Conservation (phyloP, 129 eudicot species). For the Flaveria ramosissima region DNA sequence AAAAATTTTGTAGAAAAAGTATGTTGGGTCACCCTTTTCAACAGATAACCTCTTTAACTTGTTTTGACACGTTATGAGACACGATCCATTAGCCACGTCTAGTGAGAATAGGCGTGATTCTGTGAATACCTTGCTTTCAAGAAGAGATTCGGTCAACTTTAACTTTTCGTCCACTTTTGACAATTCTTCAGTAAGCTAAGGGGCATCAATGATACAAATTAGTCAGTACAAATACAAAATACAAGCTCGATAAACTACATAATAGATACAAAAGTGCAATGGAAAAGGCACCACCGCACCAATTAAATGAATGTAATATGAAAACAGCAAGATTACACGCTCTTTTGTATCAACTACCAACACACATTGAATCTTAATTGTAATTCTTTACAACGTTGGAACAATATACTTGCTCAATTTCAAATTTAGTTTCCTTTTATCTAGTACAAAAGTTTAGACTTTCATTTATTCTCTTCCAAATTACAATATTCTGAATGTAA, state of each 20-base stretch:
- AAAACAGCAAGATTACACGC: constrained; percentile 12
- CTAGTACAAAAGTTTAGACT: too few species aligned
- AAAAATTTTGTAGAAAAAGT: neutral
- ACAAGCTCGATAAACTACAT: constrained; percentile 11
- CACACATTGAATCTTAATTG: constrained; percentile 11
- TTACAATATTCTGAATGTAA: too few species aligned
- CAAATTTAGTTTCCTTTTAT: neutral
- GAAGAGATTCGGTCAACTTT: constrained; percentile 74
- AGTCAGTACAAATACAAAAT: constrained; percentile 5
- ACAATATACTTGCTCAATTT: neutral
- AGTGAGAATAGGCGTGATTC: constrained; percentile 7
- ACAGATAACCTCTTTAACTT: neutral
- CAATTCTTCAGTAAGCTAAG: constrained; percentile 80
- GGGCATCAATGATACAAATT: constrained; percentile 3
- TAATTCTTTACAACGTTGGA: constrained; percentile 3
- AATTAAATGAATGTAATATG: neutral
- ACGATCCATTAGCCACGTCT: neutral
- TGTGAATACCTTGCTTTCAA: constrained; percentile 74
- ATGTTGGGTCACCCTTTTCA: neutral
- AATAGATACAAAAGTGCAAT: neutral
- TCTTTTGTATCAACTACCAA: constrained; percentile 18
- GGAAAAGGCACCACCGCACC: neutral
- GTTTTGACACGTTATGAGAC: neutral
- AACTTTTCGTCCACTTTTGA: constrained; percentile 84
- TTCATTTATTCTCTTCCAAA: too few species aligned